Evolutionary conservation across 2,329 filamentous ascomycete genomes (phyloP).

Genomic region (Botrytis medusae): DNA sequence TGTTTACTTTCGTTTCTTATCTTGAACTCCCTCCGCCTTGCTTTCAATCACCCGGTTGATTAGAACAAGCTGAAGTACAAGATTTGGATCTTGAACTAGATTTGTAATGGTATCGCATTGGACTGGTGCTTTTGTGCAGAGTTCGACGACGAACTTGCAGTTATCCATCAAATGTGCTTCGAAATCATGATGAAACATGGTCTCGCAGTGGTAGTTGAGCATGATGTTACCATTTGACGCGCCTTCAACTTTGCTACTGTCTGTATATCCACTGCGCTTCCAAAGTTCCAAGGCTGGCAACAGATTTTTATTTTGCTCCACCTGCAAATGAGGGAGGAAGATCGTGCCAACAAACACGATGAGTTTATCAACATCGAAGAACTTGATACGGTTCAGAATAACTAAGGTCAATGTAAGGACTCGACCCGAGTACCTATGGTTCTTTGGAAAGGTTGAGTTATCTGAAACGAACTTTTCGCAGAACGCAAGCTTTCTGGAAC

Average conservation of each 20-base stretch:
- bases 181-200: not conserved
- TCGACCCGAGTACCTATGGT: not conserved
- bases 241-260: not conserved
- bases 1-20: not conserved
- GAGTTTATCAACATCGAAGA: not conserved
- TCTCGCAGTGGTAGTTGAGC: rapidly evolving
- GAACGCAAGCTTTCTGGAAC: rapidly evolving
- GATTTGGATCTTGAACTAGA: not conserved
- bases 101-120: too few relatives aligned
- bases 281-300: not conserved
- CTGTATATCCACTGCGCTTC: not conserved
- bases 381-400: too few relatives aligned
- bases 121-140: not conserved
- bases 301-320: not conserved
- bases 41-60: not conserved
- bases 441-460: not conserved
- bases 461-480: not conserved
- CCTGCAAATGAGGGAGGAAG: not conserved
- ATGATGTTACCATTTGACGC: not conserved
- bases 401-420: not conserved
- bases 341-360: not conserved
- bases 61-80: not conserved
- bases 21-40: not conserved
- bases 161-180: not conserved
- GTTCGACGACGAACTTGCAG: not conserved